These are phyloP conservation scores for Trichoderma breve DNA, from an alignment of 2,329 filamentous ascomycete species.

Conservation along the genomic window DNA sequence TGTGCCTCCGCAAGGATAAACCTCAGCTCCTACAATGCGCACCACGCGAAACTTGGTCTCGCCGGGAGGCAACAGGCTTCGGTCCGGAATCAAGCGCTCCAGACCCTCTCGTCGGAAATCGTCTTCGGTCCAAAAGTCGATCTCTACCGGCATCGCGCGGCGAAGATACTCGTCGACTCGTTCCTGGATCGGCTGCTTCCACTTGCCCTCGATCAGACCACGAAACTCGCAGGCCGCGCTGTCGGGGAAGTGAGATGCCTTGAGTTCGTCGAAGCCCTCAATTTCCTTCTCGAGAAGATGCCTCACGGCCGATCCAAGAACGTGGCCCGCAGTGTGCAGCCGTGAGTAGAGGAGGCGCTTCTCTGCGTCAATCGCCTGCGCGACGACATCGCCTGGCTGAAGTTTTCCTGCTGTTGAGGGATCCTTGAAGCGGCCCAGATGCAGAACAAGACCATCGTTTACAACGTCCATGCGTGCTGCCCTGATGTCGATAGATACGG, in stretches of 20 bases:
- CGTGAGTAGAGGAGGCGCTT: constrained; percentile 64
- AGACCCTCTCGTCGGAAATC: constrained; percentile 56
- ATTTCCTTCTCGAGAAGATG: constrained; percentile 53
- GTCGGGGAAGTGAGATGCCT: constrained; percentile 70
- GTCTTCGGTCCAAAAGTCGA: constrained; percentile 64
- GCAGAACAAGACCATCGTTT: constrained; percentile 57
- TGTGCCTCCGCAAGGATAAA: constrained; percentile 73
- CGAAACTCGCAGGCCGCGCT: constrained; percentile 66
- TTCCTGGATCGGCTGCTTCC: constrained; percentile 60
- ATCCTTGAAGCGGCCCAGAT: constrained; percentile 59
- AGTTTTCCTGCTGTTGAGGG: constrained; percentile 34
- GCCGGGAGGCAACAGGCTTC: constrained; percentile 42
- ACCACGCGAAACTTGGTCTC: constrained; percentile 63
- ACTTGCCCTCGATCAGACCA: constrained; percentile 63
- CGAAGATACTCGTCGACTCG: constrained; percentile 59
- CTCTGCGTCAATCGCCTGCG: constrained; percentile 58
- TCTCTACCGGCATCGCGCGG: constrained; percentile 56
- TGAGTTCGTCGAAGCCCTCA: constrained; percentile 60
- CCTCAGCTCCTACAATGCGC: constrained; percentile 64
- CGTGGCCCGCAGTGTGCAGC: constrained; percentile 71
- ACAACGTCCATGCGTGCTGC: constrained; percentile 55
- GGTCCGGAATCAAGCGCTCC: constrained; percentile 55
- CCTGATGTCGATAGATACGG: constrained; percentile 44
- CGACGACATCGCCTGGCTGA: constrained; percentile 34
- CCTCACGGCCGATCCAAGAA: constrained; percentile 66